Conservation (phyloP, 2,329 filamentous ascomycete genomes). For the Cordyceps javanica region DNA sequence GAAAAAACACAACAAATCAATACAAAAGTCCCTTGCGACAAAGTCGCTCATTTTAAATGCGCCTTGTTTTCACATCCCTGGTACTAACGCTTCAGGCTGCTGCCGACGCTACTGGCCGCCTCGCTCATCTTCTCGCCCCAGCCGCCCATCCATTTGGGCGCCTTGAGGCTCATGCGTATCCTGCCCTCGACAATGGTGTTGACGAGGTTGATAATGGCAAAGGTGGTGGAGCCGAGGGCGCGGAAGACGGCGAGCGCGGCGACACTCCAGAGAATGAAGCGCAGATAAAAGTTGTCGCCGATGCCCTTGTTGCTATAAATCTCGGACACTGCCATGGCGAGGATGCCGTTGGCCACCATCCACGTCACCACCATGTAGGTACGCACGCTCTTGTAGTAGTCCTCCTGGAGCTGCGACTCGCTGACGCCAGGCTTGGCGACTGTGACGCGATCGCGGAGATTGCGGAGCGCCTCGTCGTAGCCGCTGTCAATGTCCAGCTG, state of each 20-base stretch:
- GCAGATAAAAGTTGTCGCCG: conserved; percentile 81
- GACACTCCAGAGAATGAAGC: conserved; percentile 89
- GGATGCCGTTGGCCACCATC: conserved; percentile 86
- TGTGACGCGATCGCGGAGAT: conserved; percentile 87
- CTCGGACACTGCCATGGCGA: conserved; percentile 90
- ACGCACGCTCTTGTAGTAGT: conserved; percentile 95
- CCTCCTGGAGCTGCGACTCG: conserved; percentile 86
- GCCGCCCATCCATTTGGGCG: conserved; percentile 44
- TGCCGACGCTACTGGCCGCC: conserved; percentile 44
- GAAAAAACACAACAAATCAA: neutral
- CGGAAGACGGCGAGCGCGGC: conserved; percentile 82
- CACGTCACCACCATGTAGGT: conserved; percentile 97
- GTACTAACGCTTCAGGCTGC: conserved; percentile 25
- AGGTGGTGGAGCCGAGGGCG: conserved; percentile 73
- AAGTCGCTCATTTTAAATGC: too few species aligned
- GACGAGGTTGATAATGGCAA: conserved; percentile 75
- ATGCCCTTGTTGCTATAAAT: conserved; percentile 68
- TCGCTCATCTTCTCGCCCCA: conserved; percentile 38
- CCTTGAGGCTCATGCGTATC: conserved; percentile 53
- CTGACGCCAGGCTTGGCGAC: conserved; percentile 57
- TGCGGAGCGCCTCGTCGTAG: conserved; percentile 94
- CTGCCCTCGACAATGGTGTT: conserved; percentile 84
- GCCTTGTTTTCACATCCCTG: neutral
- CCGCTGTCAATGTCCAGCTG: conserved; percentile 97
- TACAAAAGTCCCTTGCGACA: too few species aligned